Conservation (phyloP, 2,329 filamentous ascomycete genomes). For the Fusarium sp. region DNA sequence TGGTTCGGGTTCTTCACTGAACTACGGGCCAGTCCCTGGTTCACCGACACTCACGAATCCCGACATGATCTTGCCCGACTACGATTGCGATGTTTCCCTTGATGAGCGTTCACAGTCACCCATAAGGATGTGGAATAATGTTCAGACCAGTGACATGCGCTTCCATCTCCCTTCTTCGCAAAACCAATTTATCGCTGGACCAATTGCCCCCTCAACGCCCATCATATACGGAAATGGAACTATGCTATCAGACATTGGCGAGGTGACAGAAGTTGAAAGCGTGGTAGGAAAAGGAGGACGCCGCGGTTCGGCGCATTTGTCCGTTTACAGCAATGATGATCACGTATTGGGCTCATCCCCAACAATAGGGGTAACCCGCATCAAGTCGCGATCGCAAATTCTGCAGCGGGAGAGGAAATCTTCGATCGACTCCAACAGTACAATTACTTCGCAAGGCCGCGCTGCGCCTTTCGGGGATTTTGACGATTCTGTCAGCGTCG, state of each 20-base stretch:
- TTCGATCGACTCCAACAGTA: conserved; percentile 70
- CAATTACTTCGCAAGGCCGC: conserved; percentile 63
- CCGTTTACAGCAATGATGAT: conserved; percentile 48
- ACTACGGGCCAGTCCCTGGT: conserved; percentile 64
- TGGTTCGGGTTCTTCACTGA: conserved; percentile 41
- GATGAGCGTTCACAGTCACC: conserved; percentile 62
- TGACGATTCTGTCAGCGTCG: conserved; percentile 69
- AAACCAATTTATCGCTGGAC: conserved; percentile 53
- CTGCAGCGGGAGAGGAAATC: conserved; percentile 59
- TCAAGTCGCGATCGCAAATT: conserved; percentile 58
- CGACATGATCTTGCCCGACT: conserved; percentile 90
- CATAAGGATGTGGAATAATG: conserved; percentile 62
- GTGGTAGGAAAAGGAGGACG: conserved; percentile 56
- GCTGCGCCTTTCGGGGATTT: conserved; percentile 66
- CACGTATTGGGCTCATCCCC: conserved; percentile 56
- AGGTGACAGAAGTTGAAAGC: conserved; percentile 65
- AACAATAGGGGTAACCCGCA: conserved; percentile 53
- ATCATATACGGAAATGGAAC: conserved; percentile 77
- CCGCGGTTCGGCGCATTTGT: conserved; percentile 49
- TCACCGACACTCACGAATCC: conserved; percentile 93
- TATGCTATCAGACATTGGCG: conserved; percentile 73
- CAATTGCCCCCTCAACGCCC: conserved; percentile 65
- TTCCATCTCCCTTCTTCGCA: conserved; percentile 56
- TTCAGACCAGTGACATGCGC: conserved; percentile 49
- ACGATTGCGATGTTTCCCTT: conserved; percentile 66